Percentiles rank a stretch among this genome's conserved stretches.
Evolutionary conservation across 2,329 filamentous ascomycete species (phyloP).

Genomic region (Fusarium torreyae): DNA sequence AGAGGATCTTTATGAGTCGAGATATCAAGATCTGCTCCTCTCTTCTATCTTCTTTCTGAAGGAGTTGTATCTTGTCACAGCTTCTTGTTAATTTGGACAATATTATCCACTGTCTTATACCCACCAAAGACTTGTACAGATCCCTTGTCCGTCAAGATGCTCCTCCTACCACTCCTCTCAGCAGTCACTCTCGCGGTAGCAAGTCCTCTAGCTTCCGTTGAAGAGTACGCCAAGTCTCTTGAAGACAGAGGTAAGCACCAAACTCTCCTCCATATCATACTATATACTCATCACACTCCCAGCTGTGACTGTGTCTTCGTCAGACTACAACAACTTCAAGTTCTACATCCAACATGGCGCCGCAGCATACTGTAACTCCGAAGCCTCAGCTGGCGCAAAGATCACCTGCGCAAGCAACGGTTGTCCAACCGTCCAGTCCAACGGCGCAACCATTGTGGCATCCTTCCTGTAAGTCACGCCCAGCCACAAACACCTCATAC

Average conservation of each 20-base stretch:
- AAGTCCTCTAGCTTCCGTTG: slow-evolving; percentile 45
- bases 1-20: slow-evolving; percentile 16
- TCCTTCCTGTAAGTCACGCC: slow-evolving; percentile 57
- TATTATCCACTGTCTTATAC: neutral
- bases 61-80: slow-evolving; percentile 13
- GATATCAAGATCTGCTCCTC: slow-evolving; percentile 27
- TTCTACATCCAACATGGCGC: slow-evolving; percentile 68
- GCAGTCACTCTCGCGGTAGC: slow-evolving; percentile 48
- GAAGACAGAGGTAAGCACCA: slow-evolving; percentile 54
- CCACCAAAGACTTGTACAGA: neutral
- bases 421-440: slow-evolving; percentile 62
- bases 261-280: too few species aligned
- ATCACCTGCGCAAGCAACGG: slow-evolving; percentile 61
- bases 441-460: slow-evolving; percentile 61
- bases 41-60: slow-evolving; percentile 7
- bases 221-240: slow-evolving; percentile 49
- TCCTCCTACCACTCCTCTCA: slow-evolving; percentile 46
- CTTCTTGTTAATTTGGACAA: neutral
- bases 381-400: slow-evolving; percentile 55
- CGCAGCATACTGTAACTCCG: slow-evolving; percentile 69
- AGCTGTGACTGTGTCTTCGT: slow-evolving; percentile 23
- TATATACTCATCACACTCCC: neutral
- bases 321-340: slow-evolving; percentile 58
- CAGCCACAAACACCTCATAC: neutral
- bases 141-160: slow-evolving; percentile 41